Evolutionary conservation across 495 filamentous ascomycete species (phyloP).

Genomic region (Aspergillus wentii): DNA sequence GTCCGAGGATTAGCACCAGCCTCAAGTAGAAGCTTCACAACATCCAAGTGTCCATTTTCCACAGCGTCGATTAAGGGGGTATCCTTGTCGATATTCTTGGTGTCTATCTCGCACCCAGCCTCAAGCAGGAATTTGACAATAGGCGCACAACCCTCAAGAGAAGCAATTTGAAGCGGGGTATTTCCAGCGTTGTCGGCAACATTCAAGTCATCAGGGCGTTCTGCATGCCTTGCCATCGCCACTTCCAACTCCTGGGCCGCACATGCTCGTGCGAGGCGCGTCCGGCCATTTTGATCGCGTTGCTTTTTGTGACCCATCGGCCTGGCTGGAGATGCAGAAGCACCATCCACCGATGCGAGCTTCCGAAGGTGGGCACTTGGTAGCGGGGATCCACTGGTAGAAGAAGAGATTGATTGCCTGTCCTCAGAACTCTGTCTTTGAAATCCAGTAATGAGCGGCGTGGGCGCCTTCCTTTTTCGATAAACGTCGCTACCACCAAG

Average conservation of each 20-base stretch:
- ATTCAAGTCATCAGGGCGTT: constrained; percentile 82
- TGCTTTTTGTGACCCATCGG: constrained; percentile 70
- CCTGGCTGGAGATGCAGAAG: constrained; percentile 60
- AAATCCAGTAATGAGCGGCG: constrained; percentile 47
- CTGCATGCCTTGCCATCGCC: constrained; percentile 61
- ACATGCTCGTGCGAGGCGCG: constrained; percentile 76
- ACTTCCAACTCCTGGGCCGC: constrained; percentile 69
- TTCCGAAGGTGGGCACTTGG: constrained; percentile 63
- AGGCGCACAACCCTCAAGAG: constrained; percentile 73
- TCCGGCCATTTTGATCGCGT: constrained; percentile 80
- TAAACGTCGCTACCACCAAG: constrained; percentile 22
- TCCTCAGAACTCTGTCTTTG: constrained; percentile 54
- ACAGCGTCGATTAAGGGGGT: constrained; percentile 94
- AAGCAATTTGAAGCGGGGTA: constrained; percentile 86
- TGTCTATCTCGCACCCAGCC: constrained; percentile 76
- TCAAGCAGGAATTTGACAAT: constrained; percentile 71
- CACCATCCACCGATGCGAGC: constrained; percentile 52
- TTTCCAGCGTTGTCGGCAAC: constrained; percentile 90
- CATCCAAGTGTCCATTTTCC: constrained; percentile 88
- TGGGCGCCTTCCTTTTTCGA: constrained; percentile 38
- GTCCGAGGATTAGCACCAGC: constrained; percentile 86
- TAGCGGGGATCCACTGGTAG: constrained; percentile 64
- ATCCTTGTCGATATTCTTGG: constrained; percentile 78
- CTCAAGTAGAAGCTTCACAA: constrained; percentile 77
- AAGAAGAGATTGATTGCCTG: constrained; percentile 68